These are phyloP conservation scores for Arthrobotrys entomopaga DNA, from an alignment of 2,329 filamentous ascomycete species.

Conservation along the genomic window DNA sequence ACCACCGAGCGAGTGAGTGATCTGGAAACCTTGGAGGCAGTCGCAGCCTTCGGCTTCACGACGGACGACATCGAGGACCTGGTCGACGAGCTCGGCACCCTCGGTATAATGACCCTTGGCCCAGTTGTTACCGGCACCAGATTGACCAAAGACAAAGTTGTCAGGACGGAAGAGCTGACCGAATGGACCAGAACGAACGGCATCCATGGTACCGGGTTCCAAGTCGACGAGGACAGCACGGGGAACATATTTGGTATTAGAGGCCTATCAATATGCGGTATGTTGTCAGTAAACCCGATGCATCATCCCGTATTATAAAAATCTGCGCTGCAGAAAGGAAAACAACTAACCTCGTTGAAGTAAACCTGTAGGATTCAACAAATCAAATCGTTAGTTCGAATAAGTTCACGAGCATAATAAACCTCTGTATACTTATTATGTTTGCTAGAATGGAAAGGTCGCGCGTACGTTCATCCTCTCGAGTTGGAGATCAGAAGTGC, in stretches of 20 bases:
- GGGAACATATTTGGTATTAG: slow-evolving; percentile 98
- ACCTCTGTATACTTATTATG: no score
- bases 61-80: slow-evolving; percentile 97
- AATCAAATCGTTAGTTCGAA: not conserved
- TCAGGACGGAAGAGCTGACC: slow-evolving; percentile 99
- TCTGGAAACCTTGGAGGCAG: slow-evolving; percentile 99
- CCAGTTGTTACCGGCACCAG: slow-evolving; percentile 99
- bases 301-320: no score
- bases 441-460: not conserved
- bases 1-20: slow-evolving; percentile 99
- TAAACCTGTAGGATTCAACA: slow-evolving; percentile 68
- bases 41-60: slow-evolving; percentile 99
- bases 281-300: no score
- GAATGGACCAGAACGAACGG: slow-evolving; percentile 96
- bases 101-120: slow-evolving; percentile 99
- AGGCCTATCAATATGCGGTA: slow-evolving; percentile 70
- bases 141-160: slow-evolving; percentile 99
- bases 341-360: slow-evolving; percentile 82
- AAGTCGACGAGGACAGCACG: slow-evolving; percentile 99
- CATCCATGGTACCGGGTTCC: slow-evolving; percentile 99
- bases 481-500: slow-evolving; percentile 97
- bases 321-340: not conserved
- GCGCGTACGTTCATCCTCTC: slow-evolving; percentile 90
- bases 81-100: slow-evolving; percentile 97
- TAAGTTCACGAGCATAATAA: no score